Conservation (phyloP, 129 eudicot genomes). For the Apium graveolens region DNA sequence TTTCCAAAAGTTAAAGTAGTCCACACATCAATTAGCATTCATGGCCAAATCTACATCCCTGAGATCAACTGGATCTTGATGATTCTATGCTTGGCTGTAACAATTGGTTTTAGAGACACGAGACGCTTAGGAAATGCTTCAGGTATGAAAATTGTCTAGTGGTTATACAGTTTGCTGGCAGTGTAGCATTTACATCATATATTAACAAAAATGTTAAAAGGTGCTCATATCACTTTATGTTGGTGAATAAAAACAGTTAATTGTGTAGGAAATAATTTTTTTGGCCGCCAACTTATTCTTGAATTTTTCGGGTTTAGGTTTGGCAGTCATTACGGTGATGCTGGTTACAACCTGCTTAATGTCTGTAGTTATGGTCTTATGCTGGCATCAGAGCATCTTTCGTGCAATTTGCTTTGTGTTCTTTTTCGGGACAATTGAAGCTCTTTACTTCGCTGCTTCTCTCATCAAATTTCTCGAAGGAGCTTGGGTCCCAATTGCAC, state of each 20-base stretch:
- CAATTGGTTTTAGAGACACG: slow-evolving; percentile 92
- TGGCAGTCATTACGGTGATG: slow-evolving; percentile 98
- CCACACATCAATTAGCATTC: slow-evolving; percentile 80
- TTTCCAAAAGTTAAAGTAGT: slow-evolving; percentile 85
- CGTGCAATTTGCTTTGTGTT: slow-evolving; percentile 59
- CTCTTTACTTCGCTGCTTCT: slow-evolving; percentile 87
- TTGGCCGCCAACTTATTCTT: not conserved
- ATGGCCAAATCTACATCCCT: slow-evolving; percentile 93
- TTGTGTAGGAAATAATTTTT: not conserved
- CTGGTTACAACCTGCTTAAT: slow-evolving; percentile 93
- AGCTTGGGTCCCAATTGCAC: slow-evolving; percentile 94
- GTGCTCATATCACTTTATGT: not conserved
- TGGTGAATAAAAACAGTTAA: not conserved
- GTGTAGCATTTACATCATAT: not conserved
- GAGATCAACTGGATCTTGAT: slow-evolving; percentile 94
- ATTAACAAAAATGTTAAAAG: not conserved
- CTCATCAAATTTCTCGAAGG: slow-evolving; percentile 92
- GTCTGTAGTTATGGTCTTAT: slow-evolving; percentile 80
- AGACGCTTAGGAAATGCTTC: slow-evolving; percentile 91
- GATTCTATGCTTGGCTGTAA: slow-evolving; percentile 83
- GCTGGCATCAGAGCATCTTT: slow-evolving; percentile 74
- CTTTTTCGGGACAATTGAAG: slow-evolving; percentile 79
- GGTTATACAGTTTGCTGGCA: not conserved
- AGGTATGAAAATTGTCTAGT: slow-evolving; percentile 37
- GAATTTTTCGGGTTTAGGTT: slow-evolving; percentile 49